Evolutionary conservation across 371 early-diverging fungal genomes (phyloP).

Genomic region (Cokeromyces recurvatus): DNA sequence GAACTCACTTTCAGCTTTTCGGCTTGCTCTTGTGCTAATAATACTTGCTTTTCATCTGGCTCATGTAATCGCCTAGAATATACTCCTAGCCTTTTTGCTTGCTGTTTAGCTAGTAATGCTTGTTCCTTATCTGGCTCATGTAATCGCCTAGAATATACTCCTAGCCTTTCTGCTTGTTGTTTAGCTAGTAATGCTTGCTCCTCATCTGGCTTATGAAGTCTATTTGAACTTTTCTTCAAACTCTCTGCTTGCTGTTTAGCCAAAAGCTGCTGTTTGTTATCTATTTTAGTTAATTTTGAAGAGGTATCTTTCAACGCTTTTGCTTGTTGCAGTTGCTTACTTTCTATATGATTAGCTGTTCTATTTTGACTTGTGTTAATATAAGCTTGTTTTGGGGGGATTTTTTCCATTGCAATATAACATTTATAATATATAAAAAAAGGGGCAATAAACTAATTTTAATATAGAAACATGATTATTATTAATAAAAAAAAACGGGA

Average conservation of each 20-base stretch:
- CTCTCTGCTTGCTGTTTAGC: background rate
- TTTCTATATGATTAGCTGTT: no score
- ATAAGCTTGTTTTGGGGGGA: no score
- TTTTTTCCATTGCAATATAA: no score
- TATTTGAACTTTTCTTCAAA: background rate
- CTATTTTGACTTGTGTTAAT: no score
- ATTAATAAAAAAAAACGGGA: no score
- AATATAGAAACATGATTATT: no score
- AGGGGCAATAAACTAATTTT: no score
- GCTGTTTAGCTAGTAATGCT: conserved; percentile 2
- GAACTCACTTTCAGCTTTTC: conserved; percentile 2
- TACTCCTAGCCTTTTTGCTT: conserved; percentile 8
- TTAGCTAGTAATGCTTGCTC: conserved; percentile 5
- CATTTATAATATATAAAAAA: no score
- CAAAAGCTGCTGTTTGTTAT: background rate
- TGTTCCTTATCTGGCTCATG: conserved; percentile 2
- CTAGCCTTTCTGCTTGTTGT: conserved; percentile 13
- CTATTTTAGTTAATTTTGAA: background rate
- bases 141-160: conserved; percentile 1
- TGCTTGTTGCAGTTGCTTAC: no score
- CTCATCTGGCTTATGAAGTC: background rate
- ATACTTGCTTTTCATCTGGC: conserved; percentile 1
- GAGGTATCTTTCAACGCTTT: no score
- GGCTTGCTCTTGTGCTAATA: conserved; percentile 12
- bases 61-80: background rate